These are phyloP conservation scores for Candida sanyiensis DNA, from an alignment of 805 yeast genomes.

Conservation along the genomic window DNA sequence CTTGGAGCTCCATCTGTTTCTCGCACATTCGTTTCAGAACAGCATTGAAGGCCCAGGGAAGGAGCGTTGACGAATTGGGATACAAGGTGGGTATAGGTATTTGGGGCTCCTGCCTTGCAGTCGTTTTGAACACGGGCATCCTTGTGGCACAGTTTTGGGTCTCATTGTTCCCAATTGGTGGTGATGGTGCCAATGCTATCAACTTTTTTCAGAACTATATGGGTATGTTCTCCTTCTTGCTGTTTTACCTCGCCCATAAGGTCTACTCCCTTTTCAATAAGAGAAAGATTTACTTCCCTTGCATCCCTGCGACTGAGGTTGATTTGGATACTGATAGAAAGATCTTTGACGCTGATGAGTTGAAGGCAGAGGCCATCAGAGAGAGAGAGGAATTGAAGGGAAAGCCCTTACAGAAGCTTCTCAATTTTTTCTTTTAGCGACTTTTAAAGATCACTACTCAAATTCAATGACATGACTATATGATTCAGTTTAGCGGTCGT, in stretches of 20 bases:
- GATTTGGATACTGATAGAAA: constrained; percentile 44
- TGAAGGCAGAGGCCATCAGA: constrained; percentile 36
- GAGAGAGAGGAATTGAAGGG: constrained; percentile 25
- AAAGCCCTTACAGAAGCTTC: constrained; percentile 16
- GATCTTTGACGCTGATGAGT: constrained; percentile 35
- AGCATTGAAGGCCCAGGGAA: constrained; percentile 52
- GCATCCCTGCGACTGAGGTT: constrained; percentile 33
- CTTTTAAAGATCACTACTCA: background rate
- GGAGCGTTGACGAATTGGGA: constrained; percentile 45
- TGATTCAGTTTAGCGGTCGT: too few species aligned
- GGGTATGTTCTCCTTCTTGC: constrained; percentile 39
- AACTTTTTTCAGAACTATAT: constrained; percentile 51
- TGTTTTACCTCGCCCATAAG: constrained; percentile 47
- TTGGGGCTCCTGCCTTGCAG: constrained; percentile 48
- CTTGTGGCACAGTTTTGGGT: constrained; percentile 61
- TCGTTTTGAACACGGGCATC: constrained; percentile 43
- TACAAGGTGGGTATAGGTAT: constrained; percentile 47
- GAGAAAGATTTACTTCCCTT: constrained; percentile 28
- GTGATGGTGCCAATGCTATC: constrained; percentile 30
- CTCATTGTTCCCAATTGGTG: constrained; percentile 54
- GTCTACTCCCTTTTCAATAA: constrained; percentile 28
- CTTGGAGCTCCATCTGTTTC: constrained; percentile 55
- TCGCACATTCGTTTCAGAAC: constrained; percentile 54
- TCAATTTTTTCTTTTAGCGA: constrained; percentile 27
- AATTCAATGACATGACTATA: too few species aligned